Base-by-base conservation (phyloP, 176 grass and related monocot genomes). In the Pontederia paniculata region DNA sequence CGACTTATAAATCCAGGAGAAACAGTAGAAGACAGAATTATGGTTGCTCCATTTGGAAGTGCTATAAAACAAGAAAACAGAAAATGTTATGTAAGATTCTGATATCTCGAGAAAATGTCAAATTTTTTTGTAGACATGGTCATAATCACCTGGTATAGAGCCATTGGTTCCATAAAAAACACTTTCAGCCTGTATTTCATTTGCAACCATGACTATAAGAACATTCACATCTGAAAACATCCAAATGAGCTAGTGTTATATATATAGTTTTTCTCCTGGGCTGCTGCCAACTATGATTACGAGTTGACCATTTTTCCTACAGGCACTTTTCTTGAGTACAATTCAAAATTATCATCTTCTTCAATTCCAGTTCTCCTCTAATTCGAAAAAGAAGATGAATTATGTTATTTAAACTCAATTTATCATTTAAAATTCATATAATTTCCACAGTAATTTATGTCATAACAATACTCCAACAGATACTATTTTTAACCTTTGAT, bases 191-290 rank as follows among this genome's bases (percentile, higher is more conserved):
- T 96, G 90, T 80, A 72, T 45, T 79, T 96, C 85, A 86, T 83
- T 96, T 83, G 90, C 85, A 69, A 96, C 90, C 85, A 96, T 96
- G 76, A 96, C 67, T 66, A 96, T 74, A 72, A 96, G 82, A 71
- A 96, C 74, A 59, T 96, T 82, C 21, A 80, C 82, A 75, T 86
- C 90, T 96, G 82, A 52, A 85, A 78, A 31, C 31, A 76, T 45
- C 8, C 19, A 54, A 9, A 55, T 70, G 43, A 78, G 22, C n/a
- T 57, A 77, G 8, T 62, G 1, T 37, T 37, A 37, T 37, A 6
- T 37, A 37, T 37, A 6, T 37, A 37, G 28, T 6, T 37, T 37
- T 37, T 37, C n/a, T n/a, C 28, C 28, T 37, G 28, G 7, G n/a
- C n/a, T 37, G 28, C 28, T 37, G 5, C 28, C 7, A 37, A 37